Base-by-base conservation (phyloP, 331 rosid genomes). In the Pyrus hybrid region DNA sequence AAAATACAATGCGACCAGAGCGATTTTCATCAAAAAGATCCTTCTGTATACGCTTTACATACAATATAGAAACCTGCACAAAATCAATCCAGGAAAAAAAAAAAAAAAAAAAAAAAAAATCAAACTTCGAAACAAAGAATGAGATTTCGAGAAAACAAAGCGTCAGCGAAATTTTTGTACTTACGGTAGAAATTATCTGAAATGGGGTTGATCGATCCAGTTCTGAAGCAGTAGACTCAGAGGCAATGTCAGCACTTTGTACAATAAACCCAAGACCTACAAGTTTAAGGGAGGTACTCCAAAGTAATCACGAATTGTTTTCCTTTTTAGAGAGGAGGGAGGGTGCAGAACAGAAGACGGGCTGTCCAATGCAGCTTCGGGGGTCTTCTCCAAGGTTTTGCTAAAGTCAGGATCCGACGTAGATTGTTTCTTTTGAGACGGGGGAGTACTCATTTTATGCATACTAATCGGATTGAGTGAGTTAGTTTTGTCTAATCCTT, bases 261-360 rank as follows among this genome's bases (percentile, higher is more conserved):
- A 70, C 73, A 77, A 65, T 30, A 63, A 68, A 23, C 73, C 51
- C 67, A 64, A 32, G 23, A 29, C 20, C 77, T 58, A 32, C 25
- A 66, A 61, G 75, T 49, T 74, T 76, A 79, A 83, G 18, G 88
- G 63, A 72, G 92, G 80, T 66, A 79, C 85, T 13, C 79, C 64
- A 82, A 95, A 92, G 90, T 95, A 95, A 74, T 95, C 99, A 13
- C 87, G 81, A 76, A 95, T 95, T 9, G 99, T 95, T 87, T 86
- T 86, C 83, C 98, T 84, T 80, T 84, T 90, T 5, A 87, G 60
- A 49, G 98, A 90, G 77, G 97, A 84, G 71, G 96, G 98, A 51
- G 99, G 94, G 79, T 82, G 89, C 86, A 95, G 84, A 72, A 92
- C 98, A 76, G 98, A 92, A 47, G 93, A 95, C 23, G 98, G 99